Evolutionary conservation across 1,284 basidiomycete species (phyloP), one percentile per base, ranked within the genome.

Genomic region (Cutaneotrichosporon dermatis): DNA sequence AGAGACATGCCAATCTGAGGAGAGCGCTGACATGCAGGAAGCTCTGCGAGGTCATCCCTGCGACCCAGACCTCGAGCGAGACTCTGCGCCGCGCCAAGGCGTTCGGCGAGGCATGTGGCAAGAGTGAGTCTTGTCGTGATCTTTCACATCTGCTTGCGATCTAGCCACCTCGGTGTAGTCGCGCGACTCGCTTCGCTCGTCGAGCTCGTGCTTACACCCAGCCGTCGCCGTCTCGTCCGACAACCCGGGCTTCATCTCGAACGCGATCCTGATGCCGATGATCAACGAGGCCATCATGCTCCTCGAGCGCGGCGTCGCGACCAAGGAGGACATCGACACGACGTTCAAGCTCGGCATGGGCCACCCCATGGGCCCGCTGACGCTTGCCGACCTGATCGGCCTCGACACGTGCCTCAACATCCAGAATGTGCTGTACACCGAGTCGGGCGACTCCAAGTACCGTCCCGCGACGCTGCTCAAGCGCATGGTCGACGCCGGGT

Each of bases 371-470:
- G 94, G 94, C 12, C 90, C 90, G 2, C 79, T 93, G 12, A 88
- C 91, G 63, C 83, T 92, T 6, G 89, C 89, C 64, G 89, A 92
- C 73, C 89, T 92, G 77, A 95, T 96, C 66, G 92, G 92, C 39
- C 85, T 95, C 39, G 91, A 93, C 71, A 92, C 90, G 6, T 94
- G 92, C 73, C 84, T 95, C 39, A 85, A 89, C 5, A 94, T 94
- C 70, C 91, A 94, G 70, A 85, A 90, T 73, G 93, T 91, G 0
- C 83, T 96, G 12, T 89, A 90, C 69, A 83, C 83, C 59, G 93
- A 94, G 62, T 95, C 91, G 10, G 86, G 89, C 0, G 94, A 98
- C 79, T 89, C 89, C n/a, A 97, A 98, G 78, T 98, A 97, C 77
- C 85, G 94, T n/a, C 93, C 94, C 0, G 88, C 89, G 55, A 84